Percentiles rank a stretch among this genome's conserved stretches.
Conservation (phyloP, 148 eudicot species). For the Rhododendron vialii region DNA sequence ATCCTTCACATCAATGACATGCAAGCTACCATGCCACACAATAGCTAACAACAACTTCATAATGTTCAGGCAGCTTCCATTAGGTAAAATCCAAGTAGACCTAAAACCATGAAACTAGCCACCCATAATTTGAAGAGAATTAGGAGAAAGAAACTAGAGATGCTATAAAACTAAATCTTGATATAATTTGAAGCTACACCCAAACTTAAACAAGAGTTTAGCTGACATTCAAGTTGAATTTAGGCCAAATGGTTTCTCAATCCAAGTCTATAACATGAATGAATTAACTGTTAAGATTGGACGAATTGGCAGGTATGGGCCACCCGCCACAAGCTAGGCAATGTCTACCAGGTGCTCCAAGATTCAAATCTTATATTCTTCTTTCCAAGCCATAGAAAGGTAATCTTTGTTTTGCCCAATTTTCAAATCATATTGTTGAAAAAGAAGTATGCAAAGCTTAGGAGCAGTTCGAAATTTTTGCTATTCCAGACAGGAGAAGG, state of each 20-base stretch:
- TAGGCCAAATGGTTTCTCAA: neutral
- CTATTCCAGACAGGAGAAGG: neutral
- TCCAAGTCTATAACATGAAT: neutral
- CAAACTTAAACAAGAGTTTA: neutral
- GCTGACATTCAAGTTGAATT: neutral
- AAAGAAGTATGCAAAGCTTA: neutral
- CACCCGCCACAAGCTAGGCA: slow-evolving; percentile 3
- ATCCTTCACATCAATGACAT: neutral
- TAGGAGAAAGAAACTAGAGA: neutral
- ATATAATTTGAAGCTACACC: neutral
- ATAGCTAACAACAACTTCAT: neutral
- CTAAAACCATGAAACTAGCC: neutral
- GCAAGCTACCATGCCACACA: neutral
- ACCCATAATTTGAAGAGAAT: neutral
- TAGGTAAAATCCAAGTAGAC: neutral
- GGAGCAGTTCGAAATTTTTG: neutral
- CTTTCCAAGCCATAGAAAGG: neutral
- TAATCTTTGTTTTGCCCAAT: neutral
- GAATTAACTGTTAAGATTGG: slow-evolving; percentile 1
- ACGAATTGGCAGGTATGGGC: neutral
- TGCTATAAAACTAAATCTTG: neutral
- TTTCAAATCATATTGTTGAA: neutral
- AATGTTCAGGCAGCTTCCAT: no score
- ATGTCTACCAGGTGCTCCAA: neutral
- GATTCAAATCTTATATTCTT: neutral